Conservation (phyloP, 1,284 basidiomycete genomes). For the Schizophyllum commune region DNA sequence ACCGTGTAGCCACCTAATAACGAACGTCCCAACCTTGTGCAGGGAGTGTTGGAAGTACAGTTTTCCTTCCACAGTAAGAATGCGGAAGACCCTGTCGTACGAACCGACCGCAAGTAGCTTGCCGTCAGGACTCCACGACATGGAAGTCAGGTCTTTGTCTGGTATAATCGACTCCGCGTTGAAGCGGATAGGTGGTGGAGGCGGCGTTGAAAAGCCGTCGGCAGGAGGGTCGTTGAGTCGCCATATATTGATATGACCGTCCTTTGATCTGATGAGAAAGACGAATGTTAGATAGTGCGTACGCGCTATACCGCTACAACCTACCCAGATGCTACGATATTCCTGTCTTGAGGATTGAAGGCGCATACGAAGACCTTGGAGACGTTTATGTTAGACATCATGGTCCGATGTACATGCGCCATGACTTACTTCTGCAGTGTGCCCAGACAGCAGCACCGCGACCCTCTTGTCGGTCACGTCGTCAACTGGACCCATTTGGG, state of each 20-base stretch:
- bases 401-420: neutral
- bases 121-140: constrained; percentile 70
- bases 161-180: constrained; percentile 36
- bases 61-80: constrained; percentile 50
- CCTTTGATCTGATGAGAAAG: constrained; percentile 50
- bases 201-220: constrained; percentile 23
- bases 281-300: constrained; percentile 1
- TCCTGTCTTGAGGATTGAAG: constrained; percentile 64
- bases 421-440: constrained; percentile 51
- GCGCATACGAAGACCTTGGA: constrained; percentile 71
- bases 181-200: constrained; percentile 37
- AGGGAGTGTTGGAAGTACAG: constrained; percentile 52
- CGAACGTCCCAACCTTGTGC: constrained; percentile 46
- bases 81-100: constrained; percentile 61
- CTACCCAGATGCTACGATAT: constrained; percentile 68
- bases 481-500: constrained; percentile 29
- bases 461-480: constrained; percentile 28
- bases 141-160: constrained; percentile 58
- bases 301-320: constrained; percentile 11
- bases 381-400: neutral
- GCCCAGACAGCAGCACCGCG: constrained; percentile 46
- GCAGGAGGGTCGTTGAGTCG: constrained; percentile 42
- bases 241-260: constrained; percentile 73
- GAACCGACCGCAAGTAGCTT: constrained; percentile 69
- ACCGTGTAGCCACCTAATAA: constrained; percentile 6